Conservation (phyloP, 2,329 filamentous ascomycete species). For the Salinomyces thailandicus region DNA sequence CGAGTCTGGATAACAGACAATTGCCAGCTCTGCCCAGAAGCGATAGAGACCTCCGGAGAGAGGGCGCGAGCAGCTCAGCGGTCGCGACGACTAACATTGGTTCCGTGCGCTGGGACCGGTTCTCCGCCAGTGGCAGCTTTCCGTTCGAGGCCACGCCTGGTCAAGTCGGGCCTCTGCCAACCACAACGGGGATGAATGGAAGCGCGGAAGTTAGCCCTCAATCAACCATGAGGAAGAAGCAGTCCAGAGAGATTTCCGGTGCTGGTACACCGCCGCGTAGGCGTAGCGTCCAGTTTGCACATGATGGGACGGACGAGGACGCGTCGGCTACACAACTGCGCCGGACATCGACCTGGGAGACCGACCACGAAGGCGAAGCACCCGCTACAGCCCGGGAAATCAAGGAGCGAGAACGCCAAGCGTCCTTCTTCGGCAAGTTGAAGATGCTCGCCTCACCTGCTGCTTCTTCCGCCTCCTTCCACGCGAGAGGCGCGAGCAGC, state of each 20-base stretch:
- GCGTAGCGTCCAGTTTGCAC: constrained; percentile 22
- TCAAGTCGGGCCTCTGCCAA: constrained; percentile 5
- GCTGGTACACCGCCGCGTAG: constrained; percentile 15
- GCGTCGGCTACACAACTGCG: constrained; percentile 11
- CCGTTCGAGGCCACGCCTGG: constrained; percentile 9
- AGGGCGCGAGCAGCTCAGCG: background rate
- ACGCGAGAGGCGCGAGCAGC: constrained; percentile 10
- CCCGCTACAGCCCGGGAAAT: constrained; percentile 5
- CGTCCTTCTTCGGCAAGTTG: constrained; percentile 22
- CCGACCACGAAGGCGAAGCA: constrained; percentile 10
- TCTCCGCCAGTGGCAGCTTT: constrained; percentile 5
- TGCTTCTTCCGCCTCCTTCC: constrained; percentile 5
- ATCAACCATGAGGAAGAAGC: constrained; percentile 1
- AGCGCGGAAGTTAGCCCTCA: background rate
- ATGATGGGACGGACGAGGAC: constrained; percentile 13
- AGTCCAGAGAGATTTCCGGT: constrained; percentile 2
- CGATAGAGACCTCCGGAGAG: no score
- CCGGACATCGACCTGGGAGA: constrained; percentile 19
- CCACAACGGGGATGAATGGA: constrained; percentile 2
- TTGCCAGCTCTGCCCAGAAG: constrained; percentile 1
- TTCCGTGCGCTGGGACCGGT: constrained; percentile 5
- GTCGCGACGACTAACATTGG: background rate
- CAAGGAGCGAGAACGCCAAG: constrained; percentile 14
- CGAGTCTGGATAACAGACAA: constrained; percentile 3
- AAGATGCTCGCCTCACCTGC: constrained; percentile 19